phyloP scores from a whole-genome alignment of 495 filamentous ascomycete genomes.

The Tricharina praecox region DNA sequence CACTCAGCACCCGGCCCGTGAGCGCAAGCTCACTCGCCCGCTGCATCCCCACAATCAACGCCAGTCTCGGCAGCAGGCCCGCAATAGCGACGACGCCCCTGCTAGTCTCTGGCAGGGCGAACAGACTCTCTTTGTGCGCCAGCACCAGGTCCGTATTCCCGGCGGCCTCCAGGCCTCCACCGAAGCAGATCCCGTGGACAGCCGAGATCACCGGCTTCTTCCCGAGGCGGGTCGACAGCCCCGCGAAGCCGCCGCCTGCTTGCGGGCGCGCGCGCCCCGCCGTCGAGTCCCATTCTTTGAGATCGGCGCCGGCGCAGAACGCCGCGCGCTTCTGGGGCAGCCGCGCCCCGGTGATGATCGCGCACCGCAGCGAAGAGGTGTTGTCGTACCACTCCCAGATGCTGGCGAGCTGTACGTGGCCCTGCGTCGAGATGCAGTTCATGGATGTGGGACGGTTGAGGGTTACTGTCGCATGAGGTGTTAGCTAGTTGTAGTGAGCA shows the following conservation, averaged over 20 bases:
- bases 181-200: slow-evolving; percentile 57
- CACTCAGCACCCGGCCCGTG: slow-evolving; percentile 41
- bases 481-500: slow-evolving; percentile 50
- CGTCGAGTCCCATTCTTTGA: slow-evolving; percentile 31
- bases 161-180: slow-evolving; percentile 58
- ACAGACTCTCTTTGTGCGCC: slow-evolving; percentile 37
- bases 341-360: slow-evolving; percentile 37
- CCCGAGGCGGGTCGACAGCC: slow-evolving; percentile 27
- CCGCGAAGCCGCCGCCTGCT: slow-evolving; percentile 24
- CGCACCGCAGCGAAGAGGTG: slow-evolving; percentile 39
- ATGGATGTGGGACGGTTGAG: slow-evolving; percentile 43
- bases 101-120: slow-evolving; percentile 51
- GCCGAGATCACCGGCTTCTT: slow-evolving; percentile 56
- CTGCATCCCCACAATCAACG: slow-evolving; percentile 48
- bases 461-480: slow-evolving; percentile 31
- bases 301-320: slow-evolving; percentile 45
- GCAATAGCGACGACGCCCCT: slow-evolving; percentile 54
- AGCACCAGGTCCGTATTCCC: slow-evolving; percentile 55
- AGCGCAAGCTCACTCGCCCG: slow-evolving; percentile 56
- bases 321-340: slow-evolving; percentile 27
- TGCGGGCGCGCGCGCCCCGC: not conserved
- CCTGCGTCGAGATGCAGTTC: slow-evolving; percentile 38
- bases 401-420: slow-evolving; percentile 35
- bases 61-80: slow-evolving; percentile 54
- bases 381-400: slow-evolving; percentile 44